Conservation (phyloP, 768 basidiomycete species). For the Podaxis sp. region DNA sequence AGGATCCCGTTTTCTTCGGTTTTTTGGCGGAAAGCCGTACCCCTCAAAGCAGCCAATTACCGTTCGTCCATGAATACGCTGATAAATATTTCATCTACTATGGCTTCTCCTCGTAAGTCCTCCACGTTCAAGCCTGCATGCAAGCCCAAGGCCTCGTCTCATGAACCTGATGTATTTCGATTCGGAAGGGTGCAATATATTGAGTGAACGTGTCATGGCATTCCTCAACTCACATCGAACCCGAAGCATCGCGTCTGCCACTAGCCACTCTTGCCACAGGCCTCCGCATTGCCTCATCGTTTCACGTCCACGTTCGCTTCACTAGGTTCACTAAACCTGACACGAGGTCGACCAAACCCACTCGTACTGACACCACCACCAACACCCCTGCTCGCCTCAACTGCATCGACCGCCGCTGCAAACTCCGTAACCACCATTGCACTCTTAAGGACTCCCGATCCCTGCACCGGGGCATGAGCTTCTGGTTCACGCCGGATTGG, state of each 20-base stretch:
- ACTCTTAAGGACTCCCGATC: neutral
- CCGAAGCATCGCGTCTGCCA: neutral
- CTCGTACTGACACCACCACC: no score
- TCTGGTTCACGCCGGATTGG: neutral
- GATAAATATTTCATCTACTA: no score
- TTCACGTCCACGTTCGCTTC: neutral
- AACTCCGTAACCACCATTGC: neutral
- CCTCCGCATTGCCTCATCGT: no score
- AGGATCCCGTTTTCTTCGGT: no score
- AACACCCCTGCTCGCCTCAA: neutral
- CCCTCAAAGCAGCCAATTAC: no score
- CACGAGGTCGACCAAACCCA: neutral
- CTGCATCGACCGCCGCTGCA: neutral
- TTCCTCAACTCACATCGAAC: neutral
- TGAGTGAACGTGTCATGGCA: slow-evolving; percentile 27
- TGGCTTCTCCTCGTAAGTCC: no score
- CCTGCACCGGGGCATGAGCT: neutral
- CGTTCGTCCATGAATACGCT: no score
- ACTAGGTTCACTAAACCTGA: slow-evolving; percentile 1
- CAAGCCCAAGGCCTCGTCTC: no score
- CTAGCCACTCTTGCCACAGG: neutral
- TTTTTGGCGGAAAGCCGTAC: no score
- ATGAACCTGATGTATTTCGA: no score
- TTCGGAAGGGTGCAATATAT: no score
- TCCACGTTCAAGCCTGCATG: no score